Conservation (phyloP, 352 stramenopile genomes). For the Lagenidium giganteum region DNA sequence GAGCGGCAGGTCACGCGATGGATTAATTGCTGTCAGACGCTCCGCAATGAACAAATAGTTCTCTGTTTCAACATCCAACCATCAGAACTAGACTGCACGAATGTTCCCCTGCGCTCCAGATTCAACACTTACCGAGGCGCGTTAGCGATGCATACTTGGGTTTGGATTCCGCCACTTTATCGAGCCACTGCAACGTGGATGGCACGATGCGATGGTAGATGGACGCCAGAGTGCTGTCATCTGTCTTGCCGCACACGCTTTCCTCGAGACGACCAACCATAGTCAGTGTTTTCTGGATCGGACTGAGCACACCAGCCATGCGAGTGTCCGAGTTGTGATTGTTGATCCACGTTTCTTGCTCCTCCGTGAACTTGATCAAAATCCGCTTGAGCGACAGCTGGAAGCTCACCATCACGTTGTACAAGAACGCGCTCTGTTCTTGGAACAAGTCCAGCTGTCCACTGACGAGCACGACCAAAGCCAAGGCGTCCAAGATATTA, state of each 20-base stretch:
- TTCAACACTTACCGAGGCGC: slow-evolving; percentile 48
- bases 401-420: slow-evolving; percentile 68
- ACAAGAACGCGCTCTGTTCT: slow-evolving; percentile 53
- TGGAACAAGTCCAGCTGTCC: slow-evolving; percentile 33
- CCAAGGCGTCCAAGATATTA: slow-evolving; percentile 65
- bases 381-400: slow-evolving; percentile 76
- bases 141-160: slow-evolving; percentile 63
- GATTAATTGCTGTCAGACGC: slow-evolving; percentile 39
- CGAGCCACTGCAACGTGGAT: slow-evolving; percentile 61
- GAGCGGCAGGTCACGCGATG: slow-evolving; percentile 35
- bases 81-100: too few species aligned
- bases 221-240: slow-evolving; percentile 46
- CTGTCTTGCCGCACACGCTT: slow-evolving; percentile 46
- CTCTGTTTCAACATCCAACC: slow-evolving; percentile 31
- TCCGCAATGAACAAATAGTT: slow-evolving; percentile 70
- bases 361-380: slow-evolving; percentile 76
- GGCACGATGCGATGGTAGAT: slow-evolving; percentile 69
- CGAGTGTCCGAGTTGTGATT: slow-evolving; percentile 59
- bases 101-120: too few species aligned
- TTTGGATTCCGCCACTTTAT: slow-evolving; percentile 55
- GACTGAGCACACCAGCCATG: slow-evolving; percentile 61
- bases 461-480: slow-evolving; percentile 50
- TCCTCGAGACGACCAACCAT: slow-evolving; percentile 62
- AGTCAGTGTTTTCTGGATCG: slow-evolving; percentile 63
- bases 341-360: slow-evolving; percentile 69